Base-by-base conservation (phyloP, 1,139 yeast species). In the Blastobotrys malaysiensis region DNA sequence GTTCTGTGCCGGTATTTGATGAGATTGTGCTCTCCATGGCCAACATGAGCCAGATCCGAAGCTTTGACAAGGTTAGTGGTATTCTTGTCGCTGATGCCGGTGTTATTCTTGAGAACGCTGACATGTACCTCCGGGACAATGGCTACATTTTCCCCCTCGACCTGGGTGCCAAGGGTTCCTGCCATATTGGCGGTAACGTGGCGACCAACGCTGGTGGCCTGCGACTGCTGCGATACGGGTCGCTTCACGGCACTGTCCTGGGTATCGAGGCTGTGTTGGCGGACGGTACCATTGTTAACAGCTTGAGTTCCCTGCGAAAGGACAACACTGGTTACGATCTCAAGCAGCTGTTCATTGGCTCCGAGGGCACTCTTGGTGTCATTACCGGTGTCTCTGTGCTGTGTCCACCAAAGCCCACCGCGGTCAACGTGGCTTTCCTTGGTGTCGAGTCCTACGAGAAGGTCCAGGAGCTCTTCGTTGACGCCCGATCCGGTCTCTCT, bases 161-260 rank as follows among this genome's bases (percentile, higher is more conserved):
- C 68, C 76, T 91, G 57, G 99, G 99, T 52, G 98, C 99, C 49
- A 91, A 91, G 73, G 99, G 99, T 16, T 89, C 97, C 2, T 91
- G 99, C 70, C 96, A 89, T 63, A 86, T 91, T 59, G 98, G 98
- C 61, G 99, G 98, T 58, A 88, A 85, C 56, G 95, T 89, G 45
- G 96, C 98, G 5, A 90, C 97, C 18, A 91, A 91, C 68, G 98
- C 99, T 5, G 98, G 99, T 65, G 99, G 99, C 0, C 77, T 91
- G 63, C 79, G 98, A 66, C 75, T 91, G 56, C 75, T 91, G 62
- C 80, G 96, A 63, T 91, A 90, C 67, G 98, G 98, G 1, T 88
- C 97, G 6, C 78, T 91, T 59, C 99, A 91, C 65, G 99, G 99
- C 9, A 76, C 88, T 27, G 96, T 91, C 0, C 76, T 93, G 49